phyloP scores from a whole-genome alignment of 2,329 filamentous ascomycete species.

The Diaporthe citrichinensis region DNA sequence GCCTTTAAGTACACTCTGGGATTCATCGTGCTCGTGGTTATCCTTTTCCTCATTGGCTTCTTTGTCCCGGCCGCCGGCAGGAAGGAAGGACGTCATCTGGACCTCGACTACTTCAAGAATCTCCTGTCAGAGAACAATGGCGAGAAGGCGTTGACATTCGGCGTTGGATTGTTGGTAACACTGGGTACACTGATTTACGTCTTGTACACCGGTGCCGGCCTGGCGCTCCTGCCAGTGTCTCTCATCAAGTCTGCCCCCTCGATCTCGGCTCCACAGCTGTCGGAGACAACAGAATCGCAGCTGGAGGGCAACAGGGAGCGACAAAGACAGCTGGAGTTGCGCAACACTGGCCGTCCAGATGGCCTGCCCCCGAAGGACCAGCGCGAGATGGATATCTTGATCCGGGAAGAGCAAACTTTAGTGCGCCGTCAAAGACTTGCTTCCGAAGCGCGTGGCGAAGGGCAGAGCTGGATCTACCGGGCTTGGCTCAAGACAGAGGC shows the following conservation, averaged over 20 bases:
- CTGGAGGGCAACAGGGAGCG: slow-evolving; percentile 91
- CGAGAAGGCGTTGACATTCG: slow-evolving; percentile 92
- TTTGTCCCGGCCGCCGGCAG: slow-evolving; percentile 87
- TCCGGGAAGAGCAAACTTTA: slow-evolving; percentile 92
- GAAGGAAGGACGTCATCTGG: slow-evolving; percentile 75
- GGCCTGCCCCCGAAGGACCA: slow-evolving; percentile 87
- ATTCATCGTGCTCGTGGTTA: slow-evolving; percentile 84
- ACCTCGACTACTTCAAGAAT: slow-evolving; percentile 92
- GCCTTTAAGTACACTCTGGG: slow-evolving; percentile 91
- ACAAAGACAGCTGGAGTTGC: slow-evolving; percentile 90
- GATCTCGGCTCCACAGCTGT: slow-evolving; percentile 84
- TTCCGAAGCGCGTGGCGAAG: slow-evolving; percentile 83
- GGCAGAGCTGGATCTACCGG: slow-evolving; percentile 79
- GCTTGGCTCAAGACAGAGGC: slow-evolving; percentile 86
- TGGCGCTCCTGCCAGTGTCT: slow-evolving; percentile 89
- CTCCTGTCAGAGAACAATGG: slow-evolving; percentile 88
- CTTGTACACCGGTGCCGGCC: slow-evolving; percentile 88
- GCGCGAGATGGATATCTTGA: slow-evolving; percentile 87
- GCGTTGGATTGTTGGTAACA: slow-evolving; percentile 87
- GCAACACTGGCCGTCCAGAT: slow-evolving; percentile 81
- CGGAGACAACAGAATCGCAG: slow-evolving; percentile 82
- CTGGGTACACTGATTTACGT: slow-evolving; percentile 89
- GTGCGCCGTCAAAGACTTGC: slow-evolving; percentile 91
- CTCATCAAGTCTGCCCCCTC: slow-evolving; percentile 94
- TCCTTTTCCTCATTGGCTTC: slow-evolving; percentile 92